Conservation (phyloP, 768 basidiomycete species). For the Suillus alpinus region DNA sequence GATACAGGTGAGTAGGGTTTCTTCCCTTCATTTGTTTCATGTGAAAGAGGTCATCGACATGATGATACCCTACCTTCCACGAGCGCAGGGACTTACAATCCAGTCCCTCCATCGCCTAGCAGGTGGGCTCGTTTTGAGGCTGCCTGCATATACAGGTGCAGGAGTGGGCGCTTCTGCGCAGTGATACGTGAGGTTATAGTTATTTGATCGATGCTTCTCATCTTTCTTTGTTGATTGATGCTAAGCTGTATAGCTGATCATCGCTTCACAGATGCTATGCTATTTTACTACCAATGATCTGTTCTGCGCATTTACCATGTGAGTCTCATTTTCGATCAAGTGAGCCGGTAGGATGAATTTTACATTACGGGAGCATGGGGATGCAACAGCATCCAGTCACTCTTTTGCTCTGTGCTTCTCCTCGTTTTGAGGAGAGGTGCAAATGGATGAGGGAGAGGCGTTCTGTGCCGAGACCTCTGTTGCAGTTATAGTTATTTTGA, state of each 20-base stretch:
- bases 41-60: conserved; percentile 7
- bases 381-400: conserved; percentile 20
- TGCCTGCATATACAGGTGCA: conserved; percentile 33
- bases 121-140: conserved; percentile 31
- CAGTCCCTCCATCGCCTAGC: conserved; percentile 35
- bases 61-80: conserved; percentile 30
- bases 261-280: conserved; percentile 8
- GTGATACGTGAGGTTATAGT: conserved; percentile 35
- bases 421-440: conserved; percentile 29
- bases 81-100: conserved; percentile 32
- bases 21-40: neutral
- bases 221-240: neutral
- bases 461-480: conserved; percentile 19
- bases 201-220: conserved; percentile 25
- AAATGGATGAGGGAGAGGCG: conserved; percentile 15
- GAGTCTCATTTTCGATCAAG: neutral
- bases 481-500: conserved; percentile 35
- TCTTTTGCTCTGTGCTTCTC: conserved; percentile 15
- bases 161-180: conserved; percentile 33
- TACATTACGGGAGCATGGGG: conserved; percentile 23
- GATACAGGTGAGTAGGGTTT: conserved; percentile 10
- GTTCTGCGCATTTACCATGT: conserved; percentile 1
- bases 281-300: neutral
- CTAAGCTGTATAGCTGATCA: neutral
- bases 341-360: conserved; percentile 29